Conservation (phyloP, 2,329 filamentous ascomycete genomes). For the Claviceps sp. region DNA sequence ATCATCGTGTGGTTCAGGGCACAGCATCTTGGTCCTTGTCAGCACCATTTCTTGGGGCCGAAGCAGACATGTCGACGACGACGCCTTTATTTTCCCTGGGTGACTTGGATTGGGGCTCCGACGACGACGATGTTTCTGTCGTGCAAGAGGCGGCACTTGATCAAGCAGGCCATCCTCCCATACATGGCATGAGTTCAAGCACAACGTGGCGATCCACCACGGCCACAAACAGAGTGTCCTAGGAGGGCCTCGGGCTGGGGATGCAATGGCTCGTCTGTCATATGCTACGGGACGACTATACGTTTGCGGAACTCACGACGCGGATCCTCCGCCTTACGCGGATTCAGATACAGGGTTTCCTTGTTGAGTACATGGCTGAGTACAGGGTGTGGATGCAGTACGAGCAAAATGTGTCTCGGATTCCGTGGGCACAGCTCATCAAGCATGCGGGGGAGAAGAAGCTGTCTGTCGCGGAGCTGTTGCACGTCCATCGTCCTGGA, state of each 20-base stretch:
- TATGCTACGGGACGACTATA: conserved; percentile 9
- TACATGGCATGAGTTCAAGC: not conserved
- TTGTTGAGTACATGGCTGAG: conserved; percentile 11
- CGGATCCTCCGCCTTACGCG: conserved; percentile 10
- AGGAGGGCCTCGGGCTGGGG: conserved; percentile 14
- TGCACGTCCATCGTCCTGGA: conserved; percentile 10
- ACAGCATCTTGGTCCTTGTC: not conserved
- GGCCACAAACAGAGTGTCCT: conserved; percentile 4
- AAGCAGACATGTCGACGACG: not conserved
- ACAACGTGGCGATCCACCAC: not conserved
- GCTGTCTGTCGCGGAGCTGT: conserved; percentile 5
- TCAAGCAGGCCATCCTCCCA: not conserved
- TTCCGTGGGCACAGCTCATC: conserved; percentile 6
- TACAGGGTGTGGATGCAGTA: conserved; percentile 10
- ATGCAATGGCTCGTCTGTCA: conserved; percentile 15
- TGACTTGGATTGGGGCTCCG: conserved; percentile 8
- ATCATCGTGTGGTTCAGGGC: not conserved
- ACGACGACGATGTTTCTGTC: not conserved
- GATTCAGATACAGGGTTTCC: conserved; percentile 12
- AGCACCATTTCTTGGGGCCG: not conserved
- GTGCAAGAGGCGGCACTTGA: not conserved
- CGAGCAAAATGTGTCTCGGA: conserved; percentile 7
- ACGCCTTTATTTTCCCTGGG: conserved; percentile 1
- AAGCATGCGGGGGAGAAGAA: conserved; percentile 5
- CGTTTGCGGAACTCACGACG: conserved; percentile 10